Evolutionary conservation across 106 monocot species (phyloP).

Genomic region (Ottelia alismoides): DNA sequence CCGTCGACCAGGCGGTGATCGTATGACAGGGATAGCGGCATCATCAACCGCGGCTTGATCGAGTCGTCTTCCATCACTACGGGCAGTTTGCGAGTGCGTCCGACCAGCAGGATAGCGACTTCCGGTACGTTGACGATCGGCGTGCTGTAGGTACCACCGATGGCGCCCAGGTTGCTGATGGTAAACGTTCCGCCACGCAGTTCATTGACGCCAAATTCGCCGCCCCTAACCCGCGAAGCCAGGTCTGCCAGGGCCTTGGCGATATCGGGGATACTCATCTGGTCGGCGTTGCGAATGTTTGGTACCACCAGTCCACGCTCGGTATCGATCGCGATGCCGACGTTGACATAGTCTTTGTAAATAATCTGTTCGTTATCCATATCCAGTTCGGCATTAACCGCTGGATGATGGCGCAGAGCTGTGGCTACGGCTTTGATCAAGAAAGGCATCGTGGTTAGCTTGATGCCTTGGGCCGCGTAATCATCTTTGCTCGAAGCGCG

Average conservation of each 20-base stretch:
- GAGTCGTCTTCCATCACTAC: background rate
- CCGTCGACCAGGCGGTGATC: no score
- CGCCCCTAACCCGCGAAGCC: background rate
- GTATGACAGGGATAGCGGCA: background rate
- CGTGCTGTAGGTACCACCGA: no score
- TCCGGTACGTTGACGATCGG: constrained; percentile 1
- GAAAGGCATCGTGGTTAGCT: background rate
- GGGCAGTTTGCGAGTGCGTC: background rate
- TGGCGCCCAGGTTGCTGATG: background rate
- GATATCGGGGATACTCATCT: background rate
- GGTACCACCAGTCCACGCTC: background rate
- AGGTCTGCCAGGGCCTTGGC: background rate
- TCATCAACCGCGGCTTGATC: background rate
- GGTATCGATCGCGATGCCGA: background rate
- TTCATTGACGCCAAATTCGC: background rate
- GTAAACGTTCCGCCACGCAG: background rate
- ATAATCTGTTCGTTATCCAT: background rate
- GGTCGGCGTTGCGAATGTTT: background rate
- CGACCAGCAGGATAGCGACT: background rate
- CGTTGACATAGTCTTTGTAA: background rate
- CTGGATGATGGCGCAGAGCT: background rate
- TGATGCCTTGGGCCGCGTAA: background rate
- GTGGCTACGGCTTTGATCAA: background rate
- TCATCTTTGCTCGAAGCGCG: background rate
- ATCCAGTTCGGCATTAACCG: background rate